These are phyloP conservation scores for Salix dunnii DNA, from an alignment of 345 rosid genomes.

Conservation along the genomic window DNA sequence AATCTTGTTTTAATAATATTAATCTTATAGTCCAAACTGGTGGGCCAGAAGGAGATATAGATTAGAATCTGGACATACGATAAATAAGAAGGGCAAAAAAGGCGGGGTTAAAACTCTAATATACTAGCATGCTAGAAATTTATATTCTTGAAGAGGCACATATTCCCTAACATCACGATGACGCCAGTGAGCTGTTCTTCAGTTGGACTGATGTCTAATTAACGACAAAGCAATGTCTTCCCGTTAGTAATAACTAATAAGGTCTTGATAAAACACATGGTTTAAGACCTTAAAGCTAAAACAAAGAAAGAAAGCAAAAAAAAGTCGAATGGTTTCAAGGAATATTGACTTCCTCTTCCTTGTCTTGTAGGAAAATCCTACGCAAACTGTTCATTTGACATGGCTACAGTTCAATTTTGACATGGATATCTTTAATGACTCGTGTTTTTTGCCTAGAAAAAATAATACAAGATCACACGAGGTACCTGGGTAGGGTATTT, in stretches of 20 bases:
- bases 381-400: slow-evolving; percentile 8
- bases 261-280: not conserved
- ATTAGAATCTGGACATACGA: not conserved
- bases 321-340: not conserved
- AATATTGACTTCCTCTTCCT: not conserved
- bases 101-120: not conserved
- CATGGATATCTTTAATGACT: not conserved
- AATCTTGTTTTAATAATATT: slow-evolving; percentile 18
- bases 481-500: not conserved
- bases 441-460: not conserved
- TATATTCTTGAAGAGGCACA: slow-evolving; percentile 4
- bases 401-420: not conserved
- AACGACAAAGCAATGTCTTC: not conserved
- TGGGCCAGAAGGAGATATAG: slow-evolving; percentile 19
- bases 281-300: not conserved
- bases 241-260: not conserved
- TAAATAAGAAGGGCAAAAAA: not conserved
- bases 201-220: not conserved
- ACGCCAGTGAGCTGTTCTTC: not conserved
- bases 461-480: not conserved
- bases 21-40: slow-evolving; percentile 8
- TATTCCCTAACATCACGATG: slow-evolving; percentile 9
- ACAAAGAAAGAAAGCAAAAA: too few species aligned
- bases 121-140: not conserved
- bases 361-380: not conserved